A percentile compares a stretch with the other conserved stretches of the same genome.
Conservation (phyloP, 176 grass and related monocot species). For the Aegilops sharonensis region DNA sequence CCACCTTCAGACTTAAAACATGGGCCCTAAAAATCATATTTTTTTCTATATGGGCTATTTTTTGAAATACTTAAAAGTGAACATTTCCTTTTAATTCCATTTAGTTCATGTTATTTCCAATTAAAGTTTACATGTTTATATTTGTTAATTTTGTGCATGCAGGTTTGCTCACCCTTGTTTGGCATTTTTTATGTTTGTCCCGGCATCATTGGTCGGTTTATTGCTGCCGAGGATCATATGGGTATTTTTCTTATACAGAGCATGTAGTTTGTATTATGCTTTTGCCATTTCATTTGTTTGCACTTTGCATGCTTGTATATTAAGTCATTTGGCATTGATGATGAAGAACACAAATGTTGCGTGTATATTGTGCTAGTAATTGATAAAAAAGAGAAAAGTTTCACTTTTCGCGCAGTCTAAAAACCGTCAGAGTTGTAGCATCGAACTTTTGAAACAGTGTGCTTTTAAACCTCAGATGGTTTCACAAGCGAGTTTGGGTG, state of each 20-base stretch:
- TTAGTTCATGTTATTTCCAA: constrained; percentile 8
- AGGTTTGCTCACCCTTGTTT: constrained; percentile 96
- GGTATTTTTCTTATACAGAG: constrained; percentile 48
- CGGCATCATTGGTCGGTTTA: constrained; percentile 69
- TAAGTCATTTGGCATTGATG: background rate
- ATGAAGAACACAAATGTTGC: background rate
- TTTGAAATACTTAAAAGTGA: constrained; percentile 14
- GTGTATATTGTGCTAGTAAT: background rate
- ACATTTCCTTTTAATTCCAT: constrained; percentile 7
- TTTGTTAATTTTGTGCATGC: constrained; percentile 34
- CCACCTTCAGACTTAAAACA: background rate
- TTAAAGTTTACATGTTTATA: constrained; percentile 12
- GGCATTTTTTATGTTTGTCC: constrained; percentile 95
- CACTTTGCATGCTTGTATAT: background rate
- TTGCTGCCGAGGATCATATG: constrained; percentile 76
- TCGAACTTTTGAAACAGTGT: background rate
- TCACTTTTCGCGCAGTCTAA: background rate
- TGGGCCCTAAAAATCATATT: background rate
- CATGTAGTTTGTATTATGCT: constrained; percentile 13
- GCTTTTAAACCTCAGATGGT: background rate
- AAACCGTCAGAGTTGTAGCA: background rate
- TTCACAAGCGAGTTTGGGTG: background rate
- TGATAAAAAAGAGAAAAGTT: background rate
- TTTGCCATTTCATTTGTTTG: background rate
- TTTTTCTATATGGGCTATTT: constrained; percentile 18